phyloP scores from a whole-genome alignment of 345 rosid species.

The Aethionema arabicum region DNA sequence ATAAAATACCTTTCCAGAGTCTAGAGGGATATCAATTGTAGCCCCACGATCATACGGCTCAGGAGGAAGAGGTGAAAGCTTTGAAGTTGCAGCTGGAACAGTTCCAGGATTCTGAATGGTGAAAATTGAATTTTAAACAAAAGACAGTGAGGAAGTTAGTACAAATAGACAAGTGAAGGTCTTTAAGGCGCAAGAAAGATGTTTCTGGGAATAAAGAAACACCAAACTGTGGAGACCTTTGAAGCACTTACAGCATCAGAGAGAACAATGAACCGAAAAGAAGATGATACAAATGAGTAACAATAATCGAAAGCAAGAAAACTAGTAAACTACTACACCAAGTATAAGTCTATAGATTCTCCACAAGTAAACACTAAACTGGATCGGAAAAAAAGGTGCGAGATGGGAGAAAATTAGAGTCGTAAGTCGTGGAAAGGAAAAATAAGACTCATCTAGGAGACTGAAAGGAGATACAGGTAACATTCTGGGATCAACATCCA shows the following conservation, averaged over 20 bases:
- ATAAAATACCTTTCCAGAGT: slow-evolving; percentile 59
- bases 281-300: no score
- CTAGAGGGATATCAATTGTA: slow-evolving; percentile 82
- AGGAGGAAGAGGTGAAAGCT: slow-evolving; percentile 85
- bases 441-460: background rate
- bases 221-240: slow-evolving; percentile 3
- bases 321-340: no score
- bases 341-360: background rate
- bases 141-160: slow-evolving; percentile 1
- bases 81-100: slow-evolving; percentile 71
- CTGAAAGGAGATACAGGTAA: slow-evolving; percentile 37
- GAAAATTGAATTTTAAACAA: background rate
- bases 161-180: background rate
- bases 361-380: background rate
- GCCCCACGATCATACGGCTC: slow-evolving; percentile 90
- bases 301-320: no score
- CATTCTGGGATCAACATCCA: no score
- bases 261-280: background rate
- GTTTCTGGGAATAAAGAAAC: slow-evolving; percentile 1
- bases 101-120: slow-evolving; percentile 61
- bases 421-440: background rate
- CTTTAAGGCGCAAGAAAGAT: slow-evolving; percentile 12
- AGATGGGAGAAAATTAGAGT: background rate
- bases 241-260: background rate
- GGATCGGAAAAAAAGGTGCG: no score